Evolutionary conservation across 78 protist genomes (phyloP), one percentile per base, ranked within the genome.

Genomic region (Cavenderia fasciculata): DNA sequence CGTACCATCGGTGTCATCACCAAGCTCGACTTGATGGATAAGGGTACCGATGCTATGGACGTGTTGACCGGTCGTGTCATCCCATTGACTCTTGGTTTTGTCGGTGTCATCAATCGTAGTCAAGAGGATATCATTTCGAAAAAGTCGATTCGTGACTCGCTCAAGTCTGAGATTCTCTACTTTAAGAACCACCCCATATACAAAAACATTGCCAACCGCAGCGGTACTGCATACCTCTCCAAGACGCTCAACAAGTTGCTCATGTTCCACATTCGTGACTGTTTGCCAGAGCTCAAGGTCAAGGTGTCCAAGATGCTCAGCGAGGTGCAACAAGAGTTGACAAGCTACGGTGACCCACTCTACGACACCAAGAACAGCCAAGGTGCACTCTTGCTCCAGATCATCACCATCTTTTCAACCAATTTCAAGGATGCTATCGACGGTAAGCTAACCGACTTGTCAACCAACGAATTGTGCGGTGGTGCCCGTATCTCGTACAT

Each of bases 1-100:
- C 93, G 98, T 59, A 98, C 99, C 21, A 61, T 98, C 36, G 99
- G 99, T 59, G 99, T 98, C 59, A 47, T 98, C 61, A 98, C 99
- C 25, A 98, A 98, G 94, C 63, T 97, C 12, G 99, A 98, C 82
- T 69, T 98, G 25, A 97, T 98, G 99, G 99, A 98, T 87, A 76
- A 59, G 29, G 98, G 97, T 56, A 98, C 99, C 25, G 95, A 97
- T 77, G 97, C 97, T 4, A 43, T 94, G 71, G 98, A 97, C n/a
- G 84, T 97, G 6, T 92, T 98, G n/a, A 43, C 52, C 11, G 97
- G 97, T 49, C 16, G 54, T 11, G 74, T 94, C 44, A 71, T 96
- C 33, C 94, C 96, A 21, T 85, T 97, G 33, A 69, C 70, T 33
- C 85, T 92, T 43, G 99, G 99, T 14, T 97, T 84, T 52, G 57